Conservation (phyloP, 2,329 filamentous ascomycete species). For the Tolypocladium tropicale region DNA sequence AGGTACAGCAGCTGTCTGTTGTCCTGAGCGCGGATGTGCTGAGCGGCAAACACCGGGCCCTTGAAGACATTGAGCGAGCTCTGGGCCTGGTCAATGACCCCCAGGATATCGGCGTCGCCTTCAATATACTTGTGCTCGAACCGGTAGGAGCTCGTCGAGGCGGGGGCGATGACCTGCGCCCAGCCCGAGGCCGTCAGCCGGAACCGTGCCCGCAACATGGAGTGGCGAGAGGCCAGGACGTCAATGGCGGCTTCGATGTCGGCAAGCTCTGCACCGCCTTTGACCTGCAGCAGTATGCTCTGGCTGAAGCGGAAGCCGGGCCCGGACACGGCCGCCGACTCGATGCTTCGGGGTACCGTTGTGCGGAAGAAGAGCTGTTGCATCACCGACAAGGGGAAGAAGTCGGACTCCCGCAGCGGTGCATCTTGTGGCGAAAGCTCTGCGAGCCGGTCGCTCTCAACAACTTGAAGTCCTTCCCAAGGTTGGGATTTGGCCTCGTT, state of each 20-base stretch:
- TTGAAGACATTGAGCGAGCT: conserved; percentile 34
- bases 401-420: conserved; percentile 17
- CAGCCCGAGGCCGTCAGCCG: conserved; percentile 26
- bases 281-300: conserved; percentile 36
- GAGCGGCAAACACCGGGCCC: conserved; percentile 39
- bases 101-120: conserved; percentile 29
- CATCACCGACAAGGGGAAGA: conserved; percentile 41
- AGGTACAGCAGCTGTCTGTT: conserved; percentile 37
- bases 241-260: conserved; percentile 38
- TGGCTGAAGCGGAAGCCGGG: conserved; percentile 39
- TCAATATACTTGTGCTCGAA: conserved; percentile 31
- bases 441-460: not conserved
- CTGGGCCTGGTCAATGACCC: conserved; percentile 30
- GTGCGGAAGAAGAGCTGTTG: conserved; percentile 44
- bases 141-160: conserved; percentile 30
- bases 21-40: conserved; percentile 35
- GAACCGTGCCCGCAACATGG: conserved; percentile 41
- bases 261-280: conserved; percentile 26
- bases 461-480: not conserved
- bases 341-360: conserved; percentile 25
- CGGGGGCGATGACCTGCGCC: conserved; percentile 33
- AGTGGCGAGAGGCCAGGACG: conserved; percentile 37
- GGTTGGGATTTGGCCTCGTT: not conserved
- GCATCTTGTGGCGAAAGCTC: not conserved
- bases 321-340: conserved; percentile 16